Evolutionary conservation across 371 early-diverging fungal species (phyloP).

Genomic region (Smittium culicis): DNA sequence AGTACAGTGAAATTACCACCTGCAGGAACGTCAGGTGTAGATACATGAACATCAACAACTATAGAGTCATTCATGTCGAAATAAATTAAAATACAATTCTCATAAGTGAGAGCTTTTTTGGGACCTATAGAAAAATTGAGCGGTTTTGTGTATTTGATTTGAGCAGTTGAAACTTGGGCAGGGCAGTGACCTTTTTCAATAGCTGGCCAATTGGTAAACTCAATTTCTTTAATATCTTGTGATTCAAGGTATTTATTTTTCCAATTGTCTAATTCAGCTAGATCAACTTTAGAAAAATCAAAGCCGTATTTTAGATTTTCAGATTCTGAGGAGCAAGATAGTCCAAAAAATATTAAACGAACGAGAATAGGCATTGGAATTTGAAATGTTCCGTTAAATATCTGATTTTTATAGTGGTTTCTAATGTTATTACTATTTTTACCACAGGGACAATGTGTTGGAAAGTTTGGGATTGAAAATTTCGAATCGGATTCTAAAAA

Average conservation of each 20-base stretch:
- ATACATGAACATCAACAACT: slow-evolving; percentile 44
- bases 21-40: slow-evolving; percentile 76
- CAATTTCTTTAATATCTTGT: slow-evolving; percentile 17
- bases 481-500: no score
- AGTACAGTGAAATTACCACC: slow-evolving; percentile 60
- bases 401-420: no score
- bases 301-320: no score
- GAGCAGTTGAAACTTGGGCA: slow-evolving; percentile 12
- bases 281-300: no score
- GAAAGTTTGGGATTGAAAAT: no score
- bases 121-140: slow-evolving; percentile 42
- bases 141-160: slow-evolving; percentile 30
- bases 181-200: no score
- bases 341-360: no score
- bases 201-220: slow-evolving; percentile 26
- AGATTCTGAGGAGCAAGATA: no score
- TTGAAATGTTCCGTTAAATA: no score
- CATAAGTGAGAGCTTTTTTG: slow-evolving; percentile 49
- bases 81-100: slow-evolving; percentile 43
- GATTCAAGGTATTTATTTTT: neutral
- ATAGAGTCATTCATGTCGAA: slow-evolving; percentile 41
- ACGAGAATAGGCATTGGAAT: no score
- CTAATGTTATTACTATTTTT: no score
- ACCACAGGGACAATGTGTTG: no score
- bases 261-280: slow-evolving; percentile 16